Base-by-base conservation (phyloP, 192 early-diverging fungal genomes). In the Podila horticola region DNA sequence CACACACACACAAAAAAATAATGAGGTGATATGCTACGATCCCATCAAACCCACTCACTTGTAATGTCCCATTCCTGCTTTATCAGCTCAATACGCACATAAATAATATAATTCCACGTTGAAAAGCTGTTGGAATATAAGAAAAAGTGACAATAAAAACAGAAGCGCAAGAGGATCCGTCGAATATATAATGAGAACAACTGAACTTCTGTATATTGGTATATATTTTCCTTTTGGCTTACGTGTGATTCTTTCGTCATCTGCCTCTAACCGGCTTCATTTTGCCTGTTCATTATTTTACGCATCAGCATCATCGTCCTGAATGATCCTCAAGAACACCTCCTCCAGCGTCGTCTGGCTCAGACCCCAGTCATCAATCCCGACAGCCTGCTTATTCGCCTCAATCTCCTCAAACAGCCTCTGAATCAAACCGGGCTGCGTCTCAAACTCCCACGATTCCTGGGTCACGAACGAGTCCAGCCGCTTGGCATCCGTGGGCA, bases 331-430 rank as follows among this genome's bases (percentile, higher is more conserved):
- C 67, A 94, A 83, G 77, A 94, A 94, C 24, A 94, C 92, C 71
- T 92, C 92, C 72, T 94, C 93, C 41, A 94, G 71, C 17, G 84
- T 87, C 8, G 91, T 92, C 74, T 93, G 88, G 22, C 85, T 86
- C 26, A 95, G 74, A 29, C 92, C 93, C 89, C 90, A 95, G 74
- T 94, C 93, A 48, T 86, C 75, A 75, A 94, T 91, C 19, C 91
- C 91, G 69, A 84, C 41, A 31, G 79, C 67, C 8, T 79, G 77
- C 52, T 92, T 91, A 26, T 87, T 74, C 5, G 68, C 64, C 77
- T 94, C 90, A 61, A 94, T 85, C 36, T 82, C 70, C 49, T 84
- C 82, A 84, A 94, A 94, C 22, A 94, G 59, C 19, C 67, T 66
- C 49, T 86, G 74, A 22, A 95, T 79, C 31, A 82, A 41, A 0